phyloP scores from a whole-genome alignment of 768 basidiomycete species.

The Trichaptum fuscoviolaceum region DNA sequence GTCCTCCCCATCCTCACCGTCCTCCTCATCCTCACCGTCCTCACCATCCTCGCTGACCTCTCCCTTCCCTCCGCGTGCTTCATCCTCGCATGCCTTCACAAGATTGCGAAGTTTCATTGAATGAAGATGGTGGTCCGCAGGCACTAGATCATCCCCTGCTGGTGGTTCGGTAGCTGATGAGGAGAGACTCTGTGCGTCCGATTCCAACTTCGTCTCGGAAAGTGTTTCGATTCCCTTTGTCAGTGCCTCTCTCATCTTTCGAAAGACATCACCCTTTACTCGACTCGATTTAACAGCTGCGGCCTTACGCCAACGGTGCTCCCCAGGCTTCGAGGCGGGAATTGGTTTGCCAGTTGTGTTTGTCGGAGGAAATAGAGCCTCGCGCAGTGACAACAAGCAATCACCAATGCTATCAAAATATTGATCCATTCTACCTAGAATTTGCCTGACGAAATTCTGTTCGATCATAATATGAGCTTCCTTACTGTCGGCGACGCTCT shows the following conservation, averaged over 20 bases:
- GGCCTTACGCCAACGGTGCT: neutral
- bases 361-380: neutral
- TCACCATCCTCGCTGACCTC: too few relatives aligned
- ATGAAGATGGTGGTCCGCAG: neutral
- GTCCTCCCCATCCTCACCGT: too few relatives aligned
- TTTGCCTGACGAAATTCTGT: neutral
- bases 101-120: neutral
- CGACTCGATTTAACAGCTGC: neutral
- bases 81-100: neutral
- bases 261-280: neutral
- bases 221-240: neutral
- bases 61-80: too few relatives aligned
- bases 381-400: neutral
- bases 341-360: neutral
- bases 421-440: neutral
- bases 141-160: neutral
- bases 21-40: too few relatives aligned
- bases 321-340: neutral
- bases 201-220: neutral
- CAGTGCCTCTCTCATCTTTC: neutral
- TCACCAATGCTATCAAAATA: neutral
- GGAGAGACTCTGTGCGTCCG: neutral
- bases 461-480: neutral
- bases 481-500: neutral
- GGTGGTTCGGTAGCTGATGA: neutral